A percentile compares a stretch with the other conserved stretches of the same genome.
Evolutionary conservation across 495 filamentous ascomycete genomes (phyloP).

Genomic region (Apodospora peruviana): DNA sequence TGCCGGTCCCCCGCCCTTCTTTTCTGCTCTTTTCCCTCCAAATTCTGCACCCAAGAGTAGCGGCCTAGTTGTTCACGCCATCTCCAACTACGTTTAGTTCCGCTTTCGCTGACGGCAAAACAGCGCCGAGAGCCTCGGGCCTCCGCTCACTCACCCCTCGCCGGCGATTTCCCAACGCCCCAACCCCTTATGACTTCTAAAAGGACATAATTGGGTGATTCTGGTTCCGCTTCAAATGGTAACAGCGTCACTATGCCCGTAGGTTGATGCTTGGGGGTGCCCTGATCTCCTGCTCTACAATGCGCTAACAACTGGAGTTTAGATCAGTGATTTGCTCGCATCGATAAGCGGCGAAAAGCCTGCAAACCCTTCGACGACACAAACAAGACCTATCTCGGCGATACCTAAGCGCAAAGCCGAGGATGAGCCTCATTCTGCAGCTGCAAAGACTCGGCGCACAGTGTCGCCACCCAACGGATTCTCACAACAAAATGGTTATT

Average conservation of each 20-base stretch:
- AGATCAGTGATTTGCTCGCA: slow-evolving; percentile 52
- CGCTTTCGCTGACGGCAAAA: no score
- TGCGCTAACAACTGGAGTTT: neutral
- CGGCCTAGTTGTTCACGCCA: no score
- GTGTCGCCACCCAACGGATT: slow-evolving; percentile 12
- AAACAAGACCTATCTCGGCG: slow-evolving; percentile 16
- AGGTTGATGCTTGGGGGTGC: slow-evolving; percentile 1
- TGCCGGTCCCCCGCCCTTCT: no score
- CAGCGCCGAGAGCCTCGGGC: no score
- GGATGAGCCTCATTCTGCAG: slow-evolving; percentile 30
- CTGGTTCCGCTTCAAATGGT: neutral
- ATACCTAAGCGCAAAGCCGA: slow-evolving; percentile 48
- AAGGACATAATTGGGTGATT: slow-evolving; percentile 15
- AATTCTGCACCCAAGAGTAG: no score
- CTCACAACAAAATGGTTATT: slow-evolving; percentile 10
- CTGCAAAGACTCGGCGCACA: slow-evolving; percentile 25
- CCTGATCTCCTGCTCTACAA: neutral
- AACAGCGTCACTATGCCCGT: slow-evolving; percentile 22
- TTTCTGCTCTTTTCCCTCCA: no score
- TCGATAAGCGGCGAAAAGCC: slow-evolving; percentile 47
- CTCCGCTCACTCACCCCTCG: no score
- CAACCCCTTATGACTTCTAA: slow-evolving; percentile 23
- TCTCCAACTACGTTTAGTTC: no score
- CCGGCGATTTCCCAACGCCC: no score
- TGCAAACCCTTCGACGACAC: slow-evolving; percentile 25